Evolutionary conservation across 768 basidiomycete species (phyloP), one percentile per base, ranked within the genome.

Genomic region (Polyporus arcularius): DNA sequence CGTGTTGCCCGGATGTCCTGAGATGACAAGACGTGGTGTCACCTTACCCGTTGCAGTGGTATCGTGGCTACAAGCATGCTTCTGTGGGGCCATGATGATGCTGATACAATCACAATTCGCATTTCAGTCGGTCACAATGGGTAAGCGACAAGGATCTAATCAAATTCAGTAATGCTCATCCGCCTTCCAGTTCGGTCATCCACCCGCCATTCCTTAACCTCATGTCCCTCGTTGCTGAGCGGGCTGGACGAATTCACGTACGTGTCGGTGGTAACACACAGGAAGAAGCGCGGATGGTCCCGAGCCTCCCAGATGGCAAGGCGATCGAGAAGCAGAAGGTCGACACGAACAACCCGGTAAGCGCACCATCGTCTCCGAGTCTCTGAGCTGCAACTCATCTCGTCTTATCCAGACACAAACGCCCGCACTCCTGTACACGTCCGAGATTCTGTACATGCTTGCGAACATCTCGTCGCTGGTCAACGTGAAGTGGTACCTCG

Each of bases 161-260:
- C 38, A 9, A 3, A 1, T 11, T 18, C 52, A 16, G 30, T 10
- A 28, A 32, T 48, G 18, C 28, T 41, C n/a, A 53, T n/a, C 10
- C 4, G 12, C 5, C 5, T 4, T 40, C 41, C 28, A 86, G 85
- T 38, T 77, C 84, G 4, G 72, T 77, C 21, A 66, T 86, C n/a
- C 78, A 82, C 4, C 71, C 85, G 59, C 73, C 75, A 1, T 82
- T 84, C 71, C 71, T 84, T 35, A 84, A 84, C 65, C 78, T 82
- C 56, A 70, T 84, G 68, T 72, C 77, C 7, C 75, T 79, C 60
- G 66, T 83, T 31, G 72, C 74, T 14, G 69, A 73, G 57, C 75
- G 83, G 16, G 79, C 75, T 7, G 81, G 81, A 0, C 66, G 70
- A 15, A 79, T 81, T 6, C 63, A 74, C 50, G 60, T 72, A 12